Evolutionary conservation across 345 rosid genomes (phyloP).

Genomic region (Noccaea caerulescens): DNA sequence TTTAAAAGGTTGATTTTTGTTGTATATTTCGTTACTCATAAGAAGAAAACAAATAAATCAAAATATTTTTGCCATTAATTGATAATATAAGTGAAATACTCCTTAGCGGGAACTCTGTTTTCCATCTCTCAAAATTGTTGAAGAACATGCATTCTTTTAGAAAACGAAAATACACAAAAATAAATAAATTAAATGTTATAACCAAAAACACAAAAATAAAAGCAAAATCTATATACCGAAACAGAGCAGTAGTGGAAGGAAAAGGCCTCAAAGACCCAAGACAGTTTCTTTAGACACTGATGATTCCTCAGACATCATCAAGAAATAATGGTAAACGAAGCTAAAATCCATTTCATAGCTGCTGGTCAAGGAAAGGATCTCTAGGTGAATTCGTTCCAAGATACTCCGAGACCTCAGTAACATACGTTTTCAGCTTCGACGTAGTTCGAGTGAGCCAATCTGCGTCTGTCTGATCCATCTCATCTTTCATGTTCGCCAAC

Average conservation of each 20-base stretch:
- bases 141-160: background rate
- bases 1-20: background rate
- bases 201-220: constrained; percentile 1
- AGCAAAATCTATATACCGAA: constrained; percentile 28
- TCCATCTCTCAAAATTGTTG: background rate
- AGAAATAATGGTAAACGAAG: background rate
- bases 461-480: constrained; percentile 51
- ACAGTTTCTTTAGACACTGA: background rate
- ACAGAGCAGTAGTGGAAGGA: constrained; percentile 2
- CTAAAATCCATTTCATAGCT: constrained; percentile 49
- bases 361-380: constrained; percentile 80
- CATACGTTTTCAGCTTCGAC: constrained; percentile 69
- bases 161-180: background rate
- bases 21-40: background rate
- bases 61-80: background rate
- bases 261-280: constrained; percentile 19
- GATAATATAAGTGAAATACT: background rate
- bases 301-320: constrained; percentile 2
- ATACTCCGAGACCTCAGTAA: constrained; percentile 53
- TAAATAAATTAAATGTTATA: constrained; percentile 5
- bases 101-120: background rate
- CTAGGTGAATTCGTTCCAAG: constrained; percentile 51
- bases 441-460: constrained; percentile 90
- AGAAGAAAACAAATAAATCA: background rate
- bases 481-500: constrained; percentile 51